A percentile compares a stretch with the other conserved stretches of the same genome.
These are phyloP conservation scores for Hericium coralloides DNA, from an alignment of 768 basidiomycete species.

Conservation along the genomic window DNA sequence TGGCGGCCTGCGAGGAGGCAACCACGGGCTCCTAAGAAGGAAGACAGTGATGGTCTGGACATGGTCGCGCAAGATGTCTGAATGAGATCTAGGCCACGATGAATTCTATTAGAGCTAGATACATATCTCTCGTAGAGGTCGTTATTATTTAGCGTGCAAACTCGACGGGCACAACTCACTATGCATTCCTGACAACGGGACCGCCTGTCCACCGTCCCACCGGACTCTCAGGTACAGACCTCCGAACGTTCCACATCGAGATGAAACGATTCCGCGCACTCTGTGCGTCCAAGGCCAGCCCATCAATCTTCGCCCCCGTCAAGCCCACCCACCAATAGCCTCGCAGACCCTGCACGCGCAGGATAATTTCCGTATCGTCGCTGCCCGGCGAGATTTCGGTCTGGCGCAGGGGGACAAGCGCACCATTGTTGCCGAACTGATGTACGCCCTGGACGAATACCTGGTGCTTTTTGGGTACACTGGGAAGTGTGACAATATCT, in stretches of 20 bases:
- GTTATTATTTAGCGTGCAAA: not conserved
- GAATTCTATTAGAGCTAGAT: no score
- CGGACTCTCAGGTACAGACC: not conserved
- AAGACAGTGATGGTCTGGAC: no score
- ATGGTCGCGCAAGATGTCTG: no score
- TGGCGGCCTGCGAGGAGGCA: no score
- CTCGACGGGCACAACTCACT: not conserved
- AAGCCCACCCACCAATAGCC: constrained; percentile 16
- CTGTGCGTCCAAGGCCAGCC: not conserved
- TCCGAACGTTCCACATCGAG: constrained; percentile 11
- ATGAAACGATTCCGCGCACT: constrained; percentile 8
- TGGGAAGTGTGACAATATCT: constrained; percentile 7
- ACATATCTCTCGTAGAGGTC: no score
- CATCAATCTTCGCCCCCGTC: constrained; percentile 5
- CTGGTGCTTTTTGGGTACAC: constrained; percentile 1
- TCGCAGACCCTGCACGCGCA: constrained; percentile 12
- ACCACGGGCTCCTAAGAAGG: no score
- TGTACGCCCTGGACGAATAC: constrained; percentile 10
- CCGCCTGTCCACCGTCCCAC: not conserved
- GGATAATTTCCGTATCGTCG: constrained; percentile 10
- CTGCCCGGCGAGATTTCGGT: constrained; percentile 11
- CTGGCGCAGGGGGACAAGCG: constrained; percentile 5
- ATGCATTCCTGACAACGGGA: not conserved
- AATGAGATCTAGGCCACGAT: no score
- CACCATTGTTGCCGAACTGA: constrained; percentile 3